Conservation (phyloP, 1,284 basidiomycete genomes). For the Trichosporon sp. region DNA sequence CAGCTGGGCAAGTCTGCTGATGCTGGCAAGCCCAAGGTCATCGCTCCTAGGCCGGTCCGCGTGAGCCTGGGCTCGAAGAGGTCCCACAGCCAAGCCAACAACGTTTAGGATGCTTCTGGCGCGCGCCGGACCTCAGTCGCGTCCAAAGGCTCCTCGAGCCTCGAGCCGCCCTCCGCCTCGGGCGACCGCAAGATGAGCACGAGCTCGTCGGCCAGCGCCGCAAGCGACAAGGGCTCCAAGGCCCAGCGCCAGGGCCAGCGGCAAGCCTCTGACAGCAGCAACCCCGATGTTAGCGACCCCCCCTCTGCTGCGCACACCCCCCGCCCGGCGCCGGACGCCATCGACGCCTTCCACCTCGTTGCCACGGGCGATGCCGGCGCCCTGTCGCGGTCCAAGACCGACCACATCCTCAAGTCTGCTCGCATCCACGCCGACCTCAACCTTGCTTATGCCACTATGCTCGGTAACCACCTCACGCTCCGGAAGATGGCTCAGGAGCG, state of each 20-base stretch:
- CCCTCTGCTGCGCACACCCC: background rate
- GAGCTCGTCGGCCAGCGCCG: background rate
- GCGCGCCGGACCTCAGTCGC: background rate
- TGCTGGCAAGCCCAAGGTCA: background rate
- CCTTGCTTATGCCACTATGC: slow-evolving; percentile 2
- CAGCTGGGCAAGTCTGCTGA: background rate
- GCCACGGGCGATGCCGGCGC: background rate
- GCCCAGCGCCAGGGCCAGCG: background rate
- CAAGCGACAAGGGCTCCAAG: background rate
- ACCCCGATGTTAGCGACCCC: background rate
- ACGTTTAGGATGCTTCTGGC: background rate
- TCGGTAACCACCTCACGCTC: slow-evolving; percentile 1
- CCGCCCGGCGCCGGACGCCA: background rate
- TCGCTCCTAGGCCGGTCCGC: background rate
- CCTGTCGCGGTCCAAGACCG: slow-evolving; percentile 1
- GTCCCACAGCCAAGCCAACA: background rate
- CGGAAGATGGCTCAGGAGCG: slow-evolving; percentile 2
- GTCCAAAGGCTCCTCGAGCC: background rate
- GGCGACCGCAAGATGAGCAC: background rate
- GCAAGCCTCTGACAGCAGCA: background rate
- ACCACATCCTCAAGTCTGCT: slow-evolving; percentile 5
- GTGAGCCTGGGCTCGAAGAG: background rate
- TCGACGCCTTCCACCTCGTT: slow-evolving; percentile 4
- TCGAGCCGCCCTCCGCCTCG: background rate
- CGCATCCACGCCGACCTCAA: slow-evolving; percentile 2